A percentile compares a stretch with the other conserved stretches of the same genome.
These are phyloP conservation scores for Catunica adiposa DNA, from an alignment of 2,329 filamentous ascomycete genomes.

Conservation along the genomic window DNA sequence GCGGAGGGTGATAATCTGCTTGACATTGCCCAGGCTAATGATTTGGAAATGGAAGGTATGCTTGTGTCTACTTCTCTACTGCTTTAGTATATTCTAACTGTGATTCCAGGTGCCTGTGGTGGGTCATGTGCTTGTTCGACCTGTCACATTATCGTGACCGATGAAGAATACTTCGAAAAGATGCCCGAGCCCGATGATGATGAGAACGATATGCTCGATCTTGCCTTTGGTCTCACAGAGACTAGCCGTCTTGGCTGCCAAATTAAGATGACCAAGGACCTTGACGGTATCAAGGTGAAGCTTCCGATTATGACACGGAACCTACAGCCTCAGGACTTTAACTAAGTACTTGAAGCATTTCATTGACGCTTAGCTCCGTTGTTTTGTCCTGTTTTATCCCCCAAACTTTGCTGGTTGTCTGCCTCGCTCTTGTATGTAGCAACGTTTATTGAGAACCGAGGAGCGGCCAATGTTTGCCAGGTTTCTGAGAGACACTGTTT, in stretches of 20 bases:
- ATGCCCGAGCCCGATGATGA: conserved; percentile 66
- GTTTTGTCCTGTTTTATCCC: background rate
- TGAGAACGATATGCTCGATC: conserved; percentile 79
- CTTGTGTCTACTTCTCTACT: conserved; percentile 7
- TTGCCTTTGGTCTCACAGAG: conserved; percentile 80
- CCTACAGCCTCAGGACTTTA: conserved; percentile 85
- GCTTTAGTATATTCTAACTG: background rate
- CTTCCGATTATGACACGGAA: conserved; percentile 91
- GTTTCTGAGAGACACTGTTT: background rate
- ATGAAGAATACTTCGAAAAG: conserved; percentile 57
- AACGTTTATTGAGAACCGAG: too few relatives aligned
- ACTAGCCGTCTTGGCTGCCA: conserved; percentile 75
- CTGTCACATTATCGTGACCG: conserved; percentile 73
- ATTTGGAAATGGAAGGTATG: conserved; percentile 87
- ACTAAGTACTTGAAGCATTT: conserved; percentile 15
- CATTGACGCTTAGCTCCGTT: background rate
- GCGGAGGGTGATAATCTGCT: conserved; percentile 79
- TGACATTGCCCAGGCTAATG: conserved; percentile 85
- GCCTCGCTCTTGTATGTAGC: too few relatives aligned
- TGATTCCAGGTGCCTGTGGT: conserved; percentile 56
- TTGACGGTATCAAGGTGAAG: conserved; percentile 73
- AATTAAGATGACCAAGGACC: conserved; percentile 75
- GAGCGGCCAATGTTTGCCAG: background rate
- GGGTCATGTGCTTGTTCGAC: conserved; percentile 88
- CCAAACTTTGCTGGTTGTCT: background rate